Percentiles rank a stretch among this genome's conserved stretches.
These are phyloP conservation scores for Bassia scoparia DNA, from an alignment of 148 eudicot genomes.

Conservation along the genomic window DNA sequence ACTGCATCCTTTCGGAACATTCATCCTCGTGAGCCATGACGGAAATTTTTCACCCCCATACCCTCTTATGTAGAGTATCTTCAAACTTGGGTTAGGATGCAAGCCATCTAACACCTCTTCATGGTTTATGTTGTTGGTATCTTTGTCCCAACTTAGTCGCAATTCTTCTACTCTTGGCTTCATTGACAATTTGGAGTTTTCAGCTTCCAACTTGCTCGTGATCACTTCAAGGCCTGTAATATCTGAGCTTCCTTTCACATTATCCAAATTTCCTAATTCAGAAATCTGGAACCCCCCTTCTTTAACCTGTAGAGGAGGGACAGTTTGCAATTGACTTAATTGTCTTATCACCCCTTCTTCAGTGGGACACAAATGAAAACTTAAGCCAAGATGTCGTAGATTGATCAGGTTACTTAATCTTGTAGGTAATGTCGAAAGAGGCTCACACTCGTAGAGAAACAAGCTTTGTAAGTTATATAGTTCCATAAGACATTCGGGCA, in stretches of 20 bases:
- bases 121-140: not conserved
- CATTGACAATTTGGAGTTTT: not conserved
- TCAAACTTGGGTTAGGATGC: too few species aligned
- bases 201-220: conserved; percentile 2
- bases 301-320: not conserved
- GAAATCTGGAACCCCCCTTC: conserved; percentile 1
- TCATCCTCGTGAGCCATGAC: too few species aligned
- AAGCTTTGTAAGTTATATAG: not conserved
- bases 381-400: not conserved
- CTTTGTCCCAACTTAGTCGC: not conserved
- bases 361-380: not conserved
- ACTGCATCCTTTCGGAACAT: too few species aligned
- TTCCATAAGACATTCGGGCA: not conserved
- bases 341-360: not conserved
- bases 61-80: too few species aligned
- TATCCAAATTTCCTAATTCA: conserved; percentile 1
- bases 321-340: not conserved
- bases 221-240: not conserved
- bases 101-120: too few species aligned
- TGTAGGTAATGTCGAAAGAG: not conserved
- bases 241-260: not conserved
- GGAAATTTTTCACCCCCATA: too few species aligned
- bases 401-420: not conserved
- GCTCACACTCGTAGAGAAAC: not conserved
- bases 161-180: not conserved